Evolutionary conservation across 2,329 filamentous ascomycete species (phyloP).

Genomic region (Juglanconis juglandina): DNA sequence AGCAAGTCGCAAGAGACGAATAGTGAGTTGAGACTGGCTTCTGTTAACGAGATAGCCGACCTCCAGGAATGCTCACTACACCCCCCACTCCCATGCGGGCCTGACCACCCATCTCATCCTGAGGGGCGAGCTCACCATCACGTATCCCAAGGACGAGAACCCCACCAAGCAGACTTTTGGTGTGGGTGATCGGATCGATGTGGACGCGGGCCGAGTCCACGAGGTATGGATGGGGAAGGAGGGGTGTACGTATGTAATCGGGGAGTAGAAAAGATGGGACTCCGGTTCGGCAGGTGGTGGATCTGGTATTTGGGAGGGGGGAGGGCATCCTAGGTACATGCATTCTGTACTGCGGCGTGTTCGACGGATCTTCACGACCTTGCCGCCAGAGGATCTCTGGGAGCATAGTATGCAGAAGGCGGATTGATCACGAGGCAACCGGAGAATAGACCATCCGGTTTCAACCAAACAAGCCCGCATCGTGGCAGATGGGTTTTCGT

Average conservation of each 20-base stretch:
- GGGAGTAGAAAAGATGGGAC: slow-evolving; percentile 39
- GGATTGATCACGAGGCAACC: too few relatives aligned
- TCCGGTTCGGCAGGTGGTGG: too few relatives aligned
- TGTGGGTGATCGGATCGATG: slow-evolving; percentile 61
- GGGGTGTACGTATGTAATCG: slow-evolving; percentile 67
- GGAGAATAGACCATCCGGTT: too few relatives aligned
- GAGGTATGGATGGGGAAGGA: slow-evolving; percentile 66
- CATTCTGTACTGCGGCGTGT: too few relatives aligned
- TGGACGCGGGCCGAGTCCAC: slow-evolving; percentile 60
- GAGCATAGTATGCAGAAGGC: too few relatives aligned
- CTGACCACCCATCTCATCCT: slow-evolving; percentile 69
- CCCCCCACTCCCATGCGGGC: slow-evolving; percentile 61
- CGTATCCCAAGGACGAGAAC: slow-evolving; percentile 58
- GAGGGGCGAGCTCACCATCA: slow-evolving; percentile 61
- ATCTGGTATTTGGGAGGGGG: too few relatives aligned
- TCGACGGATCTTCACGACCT: too few relatives aligned
- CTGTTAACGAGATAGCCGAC: slow-evolving; percentile 9
- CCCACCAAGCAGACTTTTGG: slow-evolving; percentile 57
- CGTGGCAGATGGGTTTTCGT: too few relatives aligned
- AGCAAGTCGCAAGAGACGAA: neutral
- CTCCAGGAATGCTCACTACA: slow-evolving; percentile 62
- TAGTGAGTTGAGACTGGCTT: slow-evolving; percentile 15
- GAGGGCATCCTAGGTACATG: neutral
- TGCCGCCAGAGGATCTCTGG: too few relatives aligned
- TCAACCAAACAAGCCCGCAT: too few relatives aligned